Evolutionary conservation across 2,329 filamentous ascomycete genomes (phyloP), one percentile per base, ranked within the genome.

Genomic region (Tolypocladium endophyticum): DNA sequence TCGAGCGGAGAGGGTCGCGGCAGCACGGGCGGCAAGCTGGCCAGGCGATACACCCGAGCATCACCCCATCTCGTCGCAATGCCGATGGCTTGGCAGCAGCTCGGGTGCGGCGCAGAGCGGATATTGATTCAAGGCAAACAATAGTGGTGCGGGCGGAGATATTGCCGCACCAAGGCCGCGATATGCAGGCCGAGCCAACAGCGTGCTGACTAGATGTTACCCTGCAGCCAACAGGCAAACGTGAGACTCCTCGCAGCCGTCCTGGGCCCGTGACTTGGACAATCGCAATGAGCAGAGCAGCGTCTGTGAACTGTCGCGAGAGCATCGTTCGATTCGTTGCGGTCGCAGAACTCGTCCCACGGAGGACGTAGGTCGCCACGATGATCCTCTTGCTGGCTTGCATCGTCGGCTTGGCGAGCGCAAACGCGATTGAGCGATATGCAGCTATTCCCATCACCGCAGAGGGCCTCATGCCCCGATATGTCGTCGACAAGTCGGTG

Each of bases 401-500:
- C 50, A 33, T 35, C 18, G 50, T 30, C 20, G 30, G 50, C 30
- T 20, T 53, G 28, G 50, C 30, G 18, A 14, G 50, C 20, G 50
- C 50, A 12, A 33, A 53, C 30, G 30, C 30, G 2, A 30, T 23
- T 11, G 50, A 53, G 30, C 50, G 50, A 35, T 53, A 53, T 35
- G 50, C 20, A 0, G 5, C 50, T 2, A 14, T 53, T 35, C 30
- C 50, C 1, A 53, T 35, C 20, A 35, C 50, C 18, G 50, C 9
- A 35, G 38, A 11, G 38, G 55, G 5, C 36, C 54, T 38, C 36
- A 25, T 41, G 55, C 55, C 54, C 23, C 54, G 54, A 20, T 56
- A 56, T 35, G 20, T 39, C n/a, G 58, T 70, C 56, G 68, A 70
- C 61, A 65, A 61, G 33, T 67, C 68, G 16, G 62, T 66, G 50